Conservation (phyloP, 805 yeast genomes). For the Zygoascus biomembranicola region DNA sequence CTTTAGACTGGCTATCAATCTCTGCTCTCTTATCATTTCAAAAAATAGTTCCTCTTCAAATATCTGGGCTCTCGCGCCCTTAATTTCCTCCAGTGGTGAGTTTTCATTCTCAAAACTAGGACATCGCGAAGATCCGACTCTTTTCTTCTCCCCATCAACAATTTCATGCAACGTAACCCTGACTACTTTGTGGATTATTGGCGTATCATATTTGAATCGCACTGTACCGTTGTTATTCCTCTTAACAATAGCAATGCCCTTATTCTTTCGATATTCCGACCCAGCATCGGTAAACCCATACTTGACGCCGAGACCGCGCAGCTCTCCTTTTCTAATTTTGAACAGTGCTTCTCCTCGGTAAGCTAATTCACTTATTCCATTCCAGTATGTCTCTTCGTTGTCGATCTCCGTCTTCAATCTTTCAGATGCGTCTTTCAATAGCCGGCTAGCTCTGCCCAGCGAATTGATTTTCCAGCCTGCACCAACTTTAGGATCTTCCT, state of each 20-base stretch:
- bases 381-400: conserved; percentile 66
- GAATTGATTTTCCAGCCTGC: conserved; percentile 84
- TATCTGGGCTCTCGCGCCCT: conserved; percentile 59
- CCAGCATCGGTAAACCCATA: conserved; percentile 93
- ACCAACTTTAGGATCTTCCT: conserved; percentile 36
- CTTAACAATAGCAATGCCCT: conserved; percentile 66
- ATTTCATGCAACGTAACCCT: conserved; percentile 50
- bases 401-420: conserved; percentile 46
- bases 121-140: conserved; percentile 13
- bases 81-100: conserved; percentile 46
- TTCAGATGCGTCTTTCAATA: conserved; percentile 43
- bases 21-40: conserved; percentile 70
- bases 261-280: conserved; percentile 59
- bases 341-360: conserved; percentile 52
- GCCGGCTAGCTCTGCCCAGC: conserved; percentile 44
- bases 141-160: conserved; percentile 8
- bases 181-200: conserved; percentile 39
- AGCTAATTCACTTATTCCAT: conserved; percentile 36
- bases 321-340: conserved; percentile 51
- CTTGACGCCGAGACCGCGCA: conserved; percentile 63
- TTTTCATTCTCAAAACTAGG: conserved; percentile 8
- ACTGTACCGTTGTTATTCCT: conserved; percentile 42
- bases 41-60: conserved; percentile 87
- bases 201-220: conserved; percentile 31
- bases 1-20: conserved; percentile 55